Evolutionary conservation across 805 yeast species (phyloP).

Genomic region (Saccharomycopsis synnaedendra): DNA sequence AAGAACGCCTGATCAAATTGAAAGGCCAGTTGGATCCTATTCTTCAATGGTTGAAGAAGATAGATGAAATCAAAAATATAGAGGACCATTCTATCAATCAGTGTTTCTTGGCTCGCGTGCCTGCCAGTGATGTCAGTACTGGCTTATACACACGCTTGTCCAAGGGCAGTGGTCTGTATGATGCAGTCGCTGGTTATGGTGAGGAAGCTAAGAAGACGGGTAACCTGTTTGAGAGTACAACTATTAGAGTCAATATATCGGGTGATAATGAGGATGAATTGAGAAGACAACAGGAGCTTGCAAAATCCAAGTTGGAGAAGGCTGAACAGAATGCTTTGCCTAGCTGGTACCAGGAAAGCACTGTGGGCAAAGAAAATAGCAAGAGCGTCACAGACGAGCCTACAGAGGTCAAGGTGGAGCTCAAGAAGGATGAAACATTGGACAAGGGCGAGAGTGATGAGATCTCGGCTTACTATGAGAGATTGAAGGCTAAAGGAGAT

Average conservation of each 20-base stretch:
- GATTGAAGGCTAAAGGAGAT: conserved; percentile 58
- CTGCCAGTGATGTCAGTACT: conserved; percentile 60
- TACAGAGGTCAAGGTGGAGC: conserved; percentile 1
- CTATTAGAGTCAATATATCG: conserved; percentile 78
- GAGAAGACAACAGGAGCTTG: conserved; percentile 46
- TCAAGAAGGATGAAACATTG: conserved; percentile 16
- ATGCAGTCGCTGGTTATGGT: conserved; percentile 19
- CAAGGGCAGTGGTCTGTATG: conserved; percentile 30
- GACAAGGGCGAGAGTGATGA: conserved; percentile 45
- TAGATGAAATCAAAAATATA: conserved; percentile 57
- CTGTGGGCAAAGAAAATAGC: conserved; percentile 51
- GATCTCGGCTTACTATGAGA: conserved; percentile 63
- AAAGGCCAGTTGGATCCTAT: conserved; percentile 89
- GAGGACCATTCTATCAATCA: conserved; percentile 88
- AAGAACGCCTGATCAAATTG: conserved; percentile 66
- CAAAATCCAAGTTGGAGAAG: conserved; percentile 22
- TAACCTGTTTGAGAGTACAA: conserved; percentile 31
- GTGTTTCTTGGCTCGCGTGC: conserved; percentile 71
- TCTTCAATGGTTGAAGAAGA: conserved; percentile 68
- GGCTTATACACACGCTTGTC: conserved; percentile 54
- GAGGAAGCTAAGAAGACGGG: conserved; percentile 27
- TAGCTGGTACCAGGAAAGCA: conserved; percentile 87
- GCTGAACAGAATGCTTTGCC: conserved; percentile 91
- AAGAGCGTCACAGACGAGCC: not conserved
- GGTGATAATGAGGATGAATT: conserved; percentile 50